Percentiles rank a stretch among this genome's conserved stretches.
These are phyloP conservation scores for Flaveria bidentis DNA, from an alignment of 129 eudicot genomes.

Conservation along the genomic window DNA sequence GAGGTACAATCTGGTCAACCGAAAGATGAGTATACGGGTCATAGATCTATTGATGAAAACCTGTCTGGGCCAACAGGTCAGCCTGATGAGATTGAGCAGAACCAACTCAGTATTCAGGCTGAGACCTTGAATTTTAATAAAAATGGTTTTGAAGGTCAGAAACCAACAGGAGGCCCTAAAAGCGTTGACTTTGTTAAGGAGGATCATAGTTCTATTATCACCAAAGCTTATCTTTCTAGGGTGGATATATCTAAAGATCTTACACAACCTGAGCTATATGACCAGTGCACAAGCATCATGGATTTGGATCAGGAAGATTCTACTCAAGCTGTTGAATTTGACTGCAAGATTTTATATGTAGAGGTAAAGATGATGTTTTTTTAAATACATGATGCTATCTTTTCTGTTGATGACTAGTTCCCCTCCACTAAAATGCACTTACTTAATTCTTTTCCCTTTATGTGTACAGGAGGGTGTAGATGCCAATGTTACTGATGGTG, in stretches of 20 bases:
- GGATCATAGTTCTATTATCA: constrained; percentile 39
- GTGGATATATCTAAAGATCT: constrained; percentile 82
- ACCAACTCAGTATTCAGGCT: constrained; percentile 36
- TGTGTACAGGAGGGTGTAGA: constrained; percentile 47
- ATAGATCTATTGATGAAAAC: constrained; percentile 47
- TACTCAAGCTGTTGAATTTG: constrained; percentile 38
- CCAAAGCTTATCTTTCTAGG: constrained; percentile 62
- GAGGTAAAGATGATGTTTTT: constrained; percentile 50
- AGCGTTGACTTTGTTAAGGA: constrained; percentile 34
- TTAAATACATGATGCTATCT: neutral
- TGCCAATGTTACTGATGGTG: constrained; percentile 32
- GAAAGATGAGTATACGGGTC: constrained; percentile 43
- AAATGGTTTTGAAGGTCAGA: constrained; percentile 33
- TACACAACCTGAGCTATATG: constrained; percentile 65
- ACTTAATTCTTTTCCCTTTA: constrained; percentile 1
- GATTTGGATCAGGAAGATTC: constrained; percentile 37
- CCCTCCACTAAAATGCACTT: neutral
- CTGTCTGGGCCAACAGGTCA: constrained; percentile 41
- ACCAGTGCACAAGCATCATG: constrained; percentile 51
- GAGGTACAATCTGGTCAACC: constrained; percentile 49
- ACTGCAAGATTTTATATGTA: constrained; percentile 51
- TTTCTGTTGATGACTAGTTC: neutral
- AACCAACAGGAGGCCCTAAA: constrained; percentile 36
- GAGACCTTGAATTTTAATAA: constrained; percentile 40
- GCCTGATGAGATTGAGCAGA: constrained; percentile 45